Percentiles rank a stretch among this genome's conserved stretches.
These are phyloP conservation scores for Monosporascus sp. DNA, from an alignment of 2,329 filamentous ascomycete species.

Conservation along the genomic window DNA sequence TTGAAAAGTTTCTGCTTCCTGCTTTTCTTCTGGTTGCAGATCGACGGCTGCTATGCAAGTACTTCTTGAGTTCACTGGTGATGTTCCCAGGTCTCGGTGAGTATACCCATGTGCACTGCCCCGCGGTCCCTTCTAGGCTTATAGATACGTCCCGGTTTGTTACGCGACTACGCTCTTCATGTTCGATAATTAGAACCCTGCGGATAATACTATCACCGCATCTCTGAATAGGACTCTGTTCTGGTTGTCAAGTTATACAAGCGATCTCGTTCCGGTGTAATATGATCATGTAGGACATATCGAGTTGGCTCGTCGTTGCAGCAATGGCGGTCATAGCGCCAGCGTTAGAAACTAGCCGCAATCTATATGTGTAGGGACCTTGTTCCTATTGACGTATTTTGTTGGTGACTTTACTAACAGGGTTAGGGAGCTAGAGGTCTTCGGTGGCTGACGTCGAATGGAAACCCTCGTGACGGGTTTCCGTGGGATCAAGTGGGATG, in stretches of 20 bases:
- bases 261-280: no score
- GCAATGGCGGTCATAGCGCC: no score
- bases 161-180: background rate
- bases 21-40: background rate
- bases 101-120: background rate
- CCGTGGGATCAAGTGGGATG: background rate
- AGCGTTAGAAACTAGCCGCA: no score
- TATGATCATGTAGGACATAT: no score
- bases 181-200: background rate
- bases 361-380: no score
- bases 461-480: background rate
- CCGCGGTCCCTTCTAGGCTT: background rate
- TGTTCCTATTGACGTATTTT: no score
- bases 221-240: no score
- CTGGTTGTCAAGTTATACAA: no score
- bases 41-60: background rate
- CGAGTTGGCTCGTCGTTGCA: no score
- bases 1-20: constrained; percentile 15
- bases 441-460: background rate
- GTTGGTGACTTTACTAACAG: no score
- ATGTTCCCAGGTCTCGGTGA: background rate
- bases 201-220: no score
- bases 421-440: background rate
- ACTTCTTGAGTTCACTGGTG: background rate
- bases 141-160: background rate